These are phyloP conservation scores for Podila verticillata DNA, from an alignment of 192 early-diverging fungal genomes.

Conservation along the genomic window DNA sequence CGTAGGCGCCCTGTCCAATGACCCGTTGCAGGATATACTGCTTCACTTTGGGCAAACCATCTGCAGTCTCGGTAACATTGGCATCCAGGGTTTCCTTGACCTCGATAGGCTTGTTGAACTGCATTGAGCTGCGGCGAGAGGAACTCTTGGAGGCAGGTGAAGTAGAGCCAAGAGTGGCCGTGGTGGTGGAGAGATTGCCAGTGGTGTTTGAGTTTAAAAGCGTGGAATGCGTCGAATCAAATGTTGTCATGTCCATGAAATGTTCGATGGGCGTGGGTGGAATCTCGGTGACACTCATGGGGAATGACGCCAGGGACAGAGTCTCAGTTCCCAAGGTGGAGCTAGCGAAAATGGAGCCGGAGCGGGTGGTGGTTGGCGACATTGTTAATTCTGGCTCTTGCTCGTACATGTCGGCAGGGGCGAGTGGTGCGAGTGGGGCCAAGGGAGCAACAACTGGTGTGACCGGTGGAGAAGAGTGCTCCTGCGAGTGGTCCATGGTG, in stretches of 20 bases:
- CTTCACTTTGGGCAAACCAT: slow-evolving; percentile 78
- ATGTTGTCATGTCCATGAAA: background rate
- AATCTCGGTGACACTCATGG: background rate
- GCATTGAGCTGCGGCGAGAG: slow-evolving; percentile 4
- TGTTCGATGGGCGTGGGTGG: background rate
- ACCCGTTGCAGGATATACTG: slow-evolving; percentile 77
- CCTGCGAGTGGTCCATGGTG: background rate
- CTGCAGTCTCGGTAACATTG: slow-evolving; percentile 67
- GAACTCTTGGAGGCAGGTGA: background rate
- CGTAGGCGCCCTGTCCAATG: slow-evolving; percentile 87
- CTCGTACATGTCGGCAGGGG: background rate
- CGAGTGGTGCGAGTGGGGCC: background rate
- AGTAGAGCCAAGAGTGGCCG: background rate
- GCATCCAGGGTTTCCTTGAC: slow-evolving; percentile 53
- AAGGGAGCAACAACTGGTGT: background rate
- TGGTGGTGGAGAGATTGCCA: background rate
- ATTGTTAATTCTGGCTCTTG: background rate
- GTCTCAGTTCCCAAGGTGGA: background rate
- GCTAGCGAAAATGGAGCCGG: background rate
- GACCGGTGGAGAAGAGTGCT: background rate
- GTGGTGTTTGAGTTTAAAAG: background rate
- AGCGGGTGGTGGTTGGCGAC: background rate
- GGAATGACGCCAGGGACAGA: background rate
- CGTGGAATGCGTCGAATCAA: background rate
- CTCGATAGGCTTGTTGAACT: background rate